Base-by-base conservation (phyloP, 83 land plant genomes). In the Picea abies region DNA sequence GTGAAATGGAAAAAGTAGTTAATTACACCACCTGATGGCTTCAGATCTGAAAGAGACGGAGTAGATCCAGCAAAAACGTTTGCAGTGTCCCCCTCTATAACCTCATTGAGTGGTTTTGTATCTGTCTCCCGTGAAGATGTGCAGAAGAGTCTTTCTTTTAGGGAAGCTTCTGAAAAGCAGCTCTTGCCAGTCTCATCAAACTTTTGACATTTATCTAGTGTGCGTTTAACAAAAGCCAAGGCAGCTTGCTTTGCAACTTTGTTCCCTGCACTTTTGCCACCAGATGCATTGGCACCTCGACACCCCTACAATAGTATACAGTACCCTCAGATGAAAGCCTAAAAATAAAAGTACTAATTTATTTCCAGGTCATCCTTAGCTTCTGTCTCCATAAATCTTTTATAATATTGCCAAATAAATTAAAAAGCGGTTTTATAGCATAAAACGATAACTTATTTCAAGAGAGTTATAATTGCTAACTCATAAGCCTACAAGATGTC, bases 201-300 rank as follows among this genome's bases (percentile, higher is more conserved):
- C 67, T 86, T 83, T 19, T 78, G 88, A 79, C 85, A 92, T 15
- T 87, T 87, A 11, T 86, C 90, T 22, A 94, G 78, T 60, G 89
- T 89, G 20, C 96, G 84, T 82, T 90, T 95, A 12, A 86, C 94
- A 87, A 95, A 95, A 72, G 92, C 94, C 78, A 88, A 79, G 9
- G 95, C 93, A 82, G 95, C 98, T 80, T 93, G 97, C 82, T 89
- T 95, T 68, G 93, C 86, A 35, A 84, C 83, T 85, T 97, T 97
- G 56, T 81, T 88, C 60, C 78, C 87, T 23, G 91, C 84, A 83
- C 92, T 87, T 79, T 93, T 96, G 44, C 86, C 85, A 66, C 91
- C 87, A 81, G 87, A 85, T 32, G 84, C 84, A 83, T 84, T 75
- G 83, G 85, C 79, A 78, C 90, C 90, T 80, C 87, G 76, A 26